Conservation (phyloP, 345 rosid species). For the Eucalyptus regnans region DNA sequence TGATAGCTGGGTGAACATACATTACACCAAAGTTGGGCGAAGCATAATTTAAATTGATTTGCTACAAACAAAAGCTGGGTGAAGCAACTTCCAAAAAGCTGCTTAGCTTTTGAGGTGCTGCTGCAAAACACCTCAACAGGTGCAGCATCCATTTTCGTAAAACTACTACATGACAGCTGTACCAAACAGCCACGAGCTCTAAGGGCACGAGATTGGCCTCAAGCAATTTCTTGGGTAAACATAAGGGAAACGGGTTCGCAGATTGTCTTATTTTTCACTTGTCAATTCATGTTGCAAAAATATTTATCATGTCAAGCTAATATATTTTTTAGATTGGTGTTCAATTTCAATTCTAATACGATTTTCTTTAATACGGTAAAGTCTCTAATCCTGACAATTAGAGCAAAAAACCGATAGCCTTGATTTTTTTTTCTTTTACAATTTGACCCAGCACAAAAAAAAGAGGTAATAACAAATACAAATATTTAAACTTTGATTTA, state of each 20-base stretch:
- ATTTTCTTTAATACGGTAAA: neutral
- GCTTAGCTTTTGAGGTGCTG: neutral
- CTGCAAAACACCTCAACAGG: neutral
- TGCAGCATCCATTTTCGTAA: neutral
- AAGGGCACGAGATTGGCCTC: neutral
- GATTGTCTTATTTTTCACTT: neutral
- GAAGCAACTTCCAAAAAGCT: neutral
- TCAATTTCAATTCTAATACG: neutral
- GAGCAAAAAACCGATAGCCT: neutral
- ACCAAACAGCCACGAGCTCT: neutral
- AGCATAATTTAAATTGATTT: neutral
- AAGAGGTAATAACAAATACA: neutral
- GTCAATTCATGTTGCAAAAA: neutral
- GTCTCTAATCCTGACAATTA: neutral
- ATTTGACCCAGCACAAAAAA: neutral
- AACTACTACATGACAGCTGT: neutral
- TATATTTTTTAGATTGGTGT: neutral
- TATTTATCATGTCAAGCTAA: neutral
- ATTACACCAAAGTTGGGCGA: neutral
- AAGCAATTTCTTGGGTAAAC: neutral
- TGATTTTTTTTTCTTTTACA: neutral
- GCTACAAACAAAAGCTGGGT: neutral
- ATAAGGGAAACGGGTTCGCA: neutral
- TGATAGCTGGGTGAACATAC: neutral
- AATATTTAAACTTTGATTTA: neutral